Evolutionary conservation across 2,329 filamentous ascomycete species (phyloP), one percentile per base, ranked within the genome.

Genomic region (Trichoderma koningiopsis): DNA sequence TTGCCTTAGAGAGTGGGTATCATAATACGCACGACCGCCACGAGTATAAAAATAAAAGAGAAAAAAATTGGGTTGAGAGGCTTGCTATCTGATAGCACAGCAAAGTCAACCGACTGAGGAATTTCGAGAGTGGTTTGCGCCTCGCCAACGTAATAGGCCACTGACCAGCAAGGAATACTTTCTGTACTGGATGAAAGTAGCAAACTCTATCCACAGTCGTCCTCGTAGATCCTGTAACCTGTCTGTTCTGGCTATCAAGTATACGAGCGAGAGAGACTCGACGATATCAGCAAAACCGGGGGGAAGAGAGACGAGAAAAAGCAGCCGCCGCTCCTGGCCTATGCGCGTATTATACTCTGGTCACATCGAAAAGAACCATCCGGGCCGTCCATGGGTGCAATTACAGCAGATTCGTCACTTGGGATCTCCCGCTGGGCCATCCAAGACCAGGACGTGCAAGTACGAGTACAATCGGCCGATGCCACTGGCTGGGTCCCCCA

Each of bases 371-470:
- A 61, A 53, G 57, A 47, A 49, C 31, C 33, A 29, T 68, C 65
- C 65, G 47, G 65, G 57, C 57, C 65, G 65, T 61, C 61, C 47
- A 68, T 55, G 47, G 65, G 65, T 47, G 65, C 49, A 68, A 53
- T 68, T 29, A 55, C 57, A 68, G 31, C 57, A 61, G 4, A 49
- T 22, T 68, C 47, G 57, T 53, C 43, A 49, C 65, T 33, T 35
- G 33, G 53, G 33, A 33, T 53, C 27, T 56, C 52, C 37, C n/a
- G 31, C 40, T n/a, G 24, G 47, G 24, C 47, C 33, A 35, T 58
- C 33, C 24, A 56, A 55, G 13, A 40, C 55, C 40, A 35, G 16
- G 63, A 8, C 55, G 57, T 37, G 40, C 40, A 65, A 29, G 55
- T 57, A 22, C 33, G 40, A 43, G 58, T 40, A 40, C 49, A 11